A percentile compares a stretch with the other conserved stretches of the same genome.
Conservation (phyloP, 305 asterid species). For the Fraxinus baroniana region DNA sequence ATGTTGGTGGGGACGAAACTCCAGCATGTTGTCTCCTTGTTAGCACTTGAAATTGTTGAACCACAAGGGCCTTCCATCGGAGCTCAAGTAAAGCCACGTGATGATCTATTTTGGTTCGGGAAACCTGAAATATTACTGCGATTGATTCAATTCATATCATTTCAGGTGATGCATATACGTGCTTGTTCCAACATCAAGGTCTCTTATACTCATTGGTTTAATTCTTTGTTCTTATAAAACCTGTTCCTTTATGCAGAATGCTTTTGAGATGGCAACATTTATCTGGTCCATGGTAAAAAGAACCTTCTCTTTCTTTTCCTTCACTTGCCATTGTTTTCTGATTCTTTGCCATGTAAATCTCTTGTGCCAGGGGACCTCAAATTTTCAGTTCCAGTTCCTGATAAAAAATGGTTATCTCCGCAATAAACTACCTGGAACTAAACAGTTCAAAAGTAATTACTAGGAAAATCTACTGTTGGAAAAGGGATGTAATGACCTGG, state of each 20-base stretch:
- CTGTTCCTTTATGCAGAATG: slow-evolving; percentile 56
- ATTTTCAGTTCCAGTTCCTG: neutral
- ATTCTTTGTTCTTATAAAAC: neutral
- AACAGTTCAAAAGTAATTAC: neutral
- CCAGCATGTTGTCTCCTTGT: slow-evolving; percentile 78
- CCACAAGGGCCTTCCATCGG: slow-evolving; percentile 49
- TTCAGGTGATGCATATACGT: slow-evolving; percentile 52
- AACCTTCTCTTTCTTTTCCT: neutral
- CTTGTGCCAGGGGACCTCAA: neutral
- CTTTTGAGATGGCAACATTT: slow-evolving; percentile 96
- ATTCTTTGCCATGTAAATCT: neutral
- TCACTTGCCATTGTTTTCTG: slow-evolving; percentile 6
- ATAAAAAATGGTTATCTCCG: neutral
- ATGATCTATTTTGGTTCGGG: slow-evolving; percentile 87
- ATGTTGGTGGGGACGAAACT: slow-evolving; percentile 91
- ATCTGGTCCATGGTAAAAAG: slow-evolving; percentile 83
- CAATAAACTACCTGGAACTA: neutral
- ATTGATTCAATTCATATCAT: slow-evolving; percentile 84
- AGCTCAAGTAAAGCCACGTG: slow-evolving; percentile 82
- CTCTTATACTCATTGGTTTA: neutral
- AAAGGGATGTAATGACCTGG: neutral
- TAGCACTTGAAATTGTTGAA: slow-evolving; percentile 79
- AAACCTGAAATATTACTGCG: slow-evolving; percentile 78
- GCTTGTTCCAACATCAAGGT: neutral
- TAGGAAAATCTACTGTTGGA: neutral